These are phyloP conservation scores for Symbiodinium natans DNA, from an alignment of 73 alveolate species.

Conservation along the genomic window DNA sequence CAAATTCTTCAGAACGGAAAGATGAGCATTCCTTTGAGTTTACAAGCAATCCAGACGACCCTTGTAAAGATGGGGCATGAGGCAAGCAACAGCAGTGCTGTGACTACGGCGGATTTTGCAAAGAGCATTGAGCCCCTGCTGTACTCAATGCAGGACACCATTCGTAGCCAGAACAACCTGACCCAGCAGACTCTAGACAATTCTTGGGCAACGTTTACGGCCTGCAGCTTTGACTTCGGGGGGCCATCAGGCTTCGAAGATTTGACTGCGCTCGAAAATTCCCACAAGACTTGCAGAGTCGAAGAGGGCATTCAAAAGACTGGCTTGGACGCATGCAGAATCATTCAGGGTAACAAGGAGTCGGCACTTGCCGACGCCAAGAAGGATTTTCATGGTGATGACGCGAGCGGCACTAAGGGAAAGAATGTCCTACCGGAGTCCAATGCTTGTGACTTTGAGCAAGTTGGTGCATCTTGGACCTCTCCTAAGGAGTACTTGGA, in stretches of 20 bases:
- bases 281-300: constrained; percentile 1
- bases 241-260: constrained; percentile 12
- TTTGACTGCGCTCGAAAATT: constrained; percentile 7
- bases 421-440: not conserved
- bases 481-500: not conserved
- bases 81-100: not conserved
- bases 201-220: not conserved
- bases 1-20: not conserved
- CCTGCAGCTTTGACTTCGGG: constrained; percentile 2
- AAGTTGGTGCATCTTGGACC: not conserved
- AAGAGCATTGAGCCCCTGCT: constrained; percentile 17
- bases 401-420: not conserved
- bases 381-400: constrained; percentile 5
- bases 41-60: not conserved
- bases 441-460: constrained; percentile 14
- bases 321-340: not conserved
- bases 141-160: not conserved
- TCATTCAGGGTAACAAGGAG: constrained; percentile 14
- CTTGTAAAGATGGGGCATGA: constrained; percentile 6
- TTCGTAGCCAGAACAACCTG: constrained; percentile 10
- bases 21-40: constrained; percentile 12
- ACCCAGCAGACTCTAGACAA: constrained; percentile 7
- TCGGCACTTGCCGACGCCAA: not conserved
- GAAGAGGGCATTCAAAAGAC: constrained; percentile 3
- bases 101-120: not conserved